Conservation (phyloP, 441 rosid species). For the Iberis amara region DNA sequence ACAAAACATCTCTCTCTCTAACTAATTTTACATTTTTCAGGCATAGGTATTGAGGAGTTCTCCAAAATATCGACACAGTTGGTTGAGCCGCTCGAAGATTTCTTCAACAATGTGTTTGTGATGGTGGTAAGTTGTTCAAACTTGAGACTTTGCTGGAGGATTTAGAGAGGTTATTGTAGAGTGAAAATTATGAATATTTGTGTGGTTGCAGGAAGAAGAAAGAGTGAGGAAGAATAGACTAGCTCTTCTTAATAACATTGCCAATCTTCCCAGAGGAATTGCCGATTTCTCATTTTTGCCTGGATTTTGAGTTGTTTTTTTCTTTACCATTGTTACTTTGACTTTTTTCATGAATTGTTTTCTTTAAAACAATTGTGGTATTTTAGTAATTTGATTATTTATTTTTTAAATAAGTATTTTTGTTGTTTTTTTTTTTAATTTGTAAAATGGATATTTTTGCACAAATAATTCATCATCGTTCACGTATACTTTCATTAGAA, state of each 20-base stretch:
- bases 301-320: conserved; percentile 49
- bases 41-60: conserved; percentile 66
- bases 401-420: too few species aligned
- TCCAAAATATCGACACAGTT: conserved; percentile 59
- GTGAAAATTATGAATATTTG: not conserved
- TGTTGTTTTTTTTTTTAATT: too few species aligned
- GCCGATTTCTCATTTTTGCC: conserved; percentile 81
- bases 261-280: conserved; percentile 74
- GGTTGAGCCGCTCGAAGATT: conserved; percentile 76
- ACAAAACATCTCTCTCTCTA: not conserved
- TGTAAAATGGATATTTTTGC: too few species aligned
- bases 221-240: conserved; percentile 76
- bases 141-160: not conserved
- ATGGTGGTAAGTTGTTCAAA: conserved; percentile 77
- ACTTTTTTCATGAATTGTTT: too few species aligned
- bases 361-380: too few species aligned
- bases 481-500: too few species aligned
- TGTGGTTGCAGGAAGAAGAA: conserved; percentile 68
- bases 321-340: not conserved
- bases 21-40: conserved; percentile 33
- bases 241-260: conserved; percentile 63
- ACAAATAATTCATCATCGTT: too few species aligned
- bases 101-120: conserved; percentile 82
- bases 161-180: not conserved
- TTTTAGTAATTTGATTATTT: too few species aligned